Base-by-base conservation (phyloP, 352 stramenopile genomes). In the Pythium rhizo-oryzae region DNA sequence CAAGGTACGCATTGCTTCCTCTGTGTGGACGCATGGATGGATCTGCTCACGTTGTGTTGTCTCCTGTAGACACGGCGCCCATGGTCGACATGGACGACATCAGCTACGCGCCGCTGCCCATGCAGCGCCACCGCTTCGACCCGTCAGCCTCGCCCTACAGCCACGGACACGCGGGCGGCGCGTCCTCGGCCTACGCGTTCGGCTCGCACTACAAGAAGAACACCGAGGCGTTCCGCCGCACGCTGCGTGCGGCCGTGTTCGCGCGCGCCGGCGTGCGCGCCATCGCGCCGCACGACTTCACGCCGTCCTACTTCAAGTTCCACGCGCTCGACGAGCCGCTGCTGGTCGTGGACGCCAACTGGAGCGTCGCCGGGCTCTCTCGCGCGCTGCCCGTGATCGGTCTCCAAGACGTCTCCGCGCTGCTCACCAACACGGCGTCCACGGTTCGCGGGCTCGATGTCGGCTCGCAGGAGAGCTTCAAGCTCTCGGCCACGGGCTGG, bases 191-290 rank as follows among this genome's bases (percentile, higher is more conserved):
- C 59, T 58, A 67, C 68, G 59, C 65, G 9, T 70, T 66, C 52
- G 50, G 61, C 50, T 71, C 49, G 37, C 55, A 53, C 50, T 79
- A 90, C 69, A 78, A 78, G 49, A 87, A 88, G 51, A 84, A 69
- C 64, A 77, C 76, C 9, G 55, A 77, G 43, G 59, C 57, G 37
- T 90, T 92, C 59, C 80, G 82, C 15, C 79, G 78, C 19, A 55
- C 86, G 50, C 70, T 92, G 18, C 61, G 69, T 21, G 69, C 76
- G 2, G 80, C 78, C 1, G 55, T 89, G 5, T 90, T 82, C 56
- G 80, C 84, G 16, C 70, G 75, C 13, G 87, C 81, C 2, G 81
- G 80, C 8, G 75, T 92, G 13, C 81, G 80, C n/a, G 55, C 72
- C 13, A 58, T 88, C 44, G n/a, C 62, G 53, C 47, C 54, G 15